Conservation (phyloP, 108 stramenopile species). For the Aurantiochytrium sp. region DNA sequence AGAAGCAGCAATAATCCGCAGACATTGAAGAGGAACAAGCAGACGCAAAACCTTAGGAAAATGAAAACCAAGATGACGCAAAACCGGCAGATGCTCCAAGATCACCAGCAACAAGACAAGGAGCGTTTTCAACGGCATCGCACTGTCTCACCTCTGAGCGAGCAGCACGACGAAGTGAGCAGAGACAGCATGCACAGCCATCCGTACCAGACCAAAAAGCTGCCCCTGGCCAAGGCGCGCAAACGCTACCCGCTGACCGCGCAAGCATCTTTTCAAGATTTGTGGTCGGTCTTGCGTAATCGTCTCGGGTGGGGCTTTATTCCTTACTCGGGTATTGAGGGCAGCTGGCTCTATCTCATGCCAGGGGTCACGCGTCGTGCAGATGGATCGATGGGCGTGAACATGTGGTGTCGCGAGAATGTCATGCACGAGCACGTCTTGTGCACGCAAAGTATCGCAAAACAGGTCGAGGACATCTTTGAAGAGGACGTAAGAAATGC, state of each 20-base stretch:
- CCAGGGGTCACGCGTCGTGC: not conserved
- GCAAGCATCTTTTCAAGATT: not conserved
- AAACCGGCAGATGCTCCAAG: not conserved
- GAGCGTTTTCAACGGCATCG: not conserved
- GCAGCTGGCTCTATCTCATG: not conserved
- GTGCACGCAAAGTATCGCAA: not conserved
- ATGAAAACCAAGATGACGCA: not conserved
- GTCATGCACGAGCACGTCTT: not conserved
- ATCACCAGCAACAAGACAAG: not conserved
- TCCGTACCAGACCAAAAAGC: not conserved
- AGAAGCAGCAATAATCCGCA: no score
- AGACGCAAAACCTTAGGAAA: not conserved
- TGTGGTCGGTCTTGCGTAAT: not conserved
- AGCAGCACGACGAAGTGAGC: no score
- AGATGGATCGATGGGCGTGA: not conserved
- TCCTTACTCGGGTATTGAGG: not conserved
- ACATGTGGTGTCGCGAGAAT: not conserved
- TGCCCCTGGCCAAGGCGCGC: not conserved
- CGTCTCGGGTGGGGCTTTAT: not conserved
- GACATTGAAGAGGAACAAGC: no score
- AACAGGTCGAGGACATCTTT: not conserved
- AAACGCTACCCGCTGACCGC: not conserved
- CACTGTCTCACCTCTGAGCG: no score
- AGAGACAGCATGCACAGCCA: no score
- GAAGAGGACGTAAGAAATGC: not conserved